Conservation (phyloP, 2,329 filamentous ascomycete genomes). For the Cytospora schulzeri region DNA sequence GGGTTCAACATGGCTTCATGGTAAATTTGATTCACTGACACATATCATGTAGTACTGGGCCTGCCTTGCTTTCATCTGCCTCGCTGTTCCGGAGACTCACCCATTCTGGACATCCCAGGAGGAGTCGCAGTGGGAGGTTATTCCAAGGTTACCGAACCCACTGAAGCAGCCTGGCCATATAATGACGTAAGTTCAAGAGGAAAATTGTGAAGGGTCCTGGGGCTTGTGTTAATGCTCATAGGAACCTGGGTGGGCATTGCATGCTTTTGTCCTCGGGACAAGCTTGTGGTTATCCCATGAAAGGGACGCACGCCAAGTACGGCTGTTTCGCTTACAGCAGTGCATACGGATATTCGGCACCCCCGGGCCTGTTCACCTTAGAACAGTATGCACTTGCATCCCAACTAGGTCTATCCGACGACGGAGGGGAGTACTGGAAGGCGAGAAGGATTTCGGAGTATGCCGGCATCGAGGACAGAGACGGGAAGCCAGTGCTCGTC, state of each 20-base stretch:
- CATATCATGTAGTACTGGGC: conserved; percentile 67
- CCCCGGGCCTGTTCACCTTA: conserved; percentile 73
- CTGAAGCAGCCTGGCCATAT: conserved; percentile 74
- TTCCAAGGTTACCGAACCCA: conserved; percentile 59
- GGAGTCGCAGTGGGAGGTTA: conserved; percentile 56
- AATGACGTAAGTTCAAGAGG: conserved; percentile 46
- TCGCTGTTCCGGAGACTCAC: conserved; percentile 69
- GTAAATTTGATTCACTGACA: neutral
- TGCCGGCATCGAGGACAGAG: conserved; percentile 59
- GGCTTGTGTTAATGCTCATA: conserved; percentile 30
- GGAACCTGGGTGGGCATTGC: conserved; percentile 71
- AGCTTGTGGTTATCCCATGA: conserved; percentile 80
- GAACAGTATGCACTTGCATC: conserved; percentile 78
- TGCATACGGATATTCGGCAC: conserved; percentile 75
- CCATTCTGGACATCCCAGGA: conserved; percentile 75
- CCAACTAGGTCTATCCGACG: conserved; percentile 75
- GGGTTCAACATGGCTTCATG: conserved; percentile 31
- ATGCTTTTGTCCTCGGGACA: conserved; percentile 77
- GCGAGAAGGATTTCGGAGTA: conserved; percentile 69
- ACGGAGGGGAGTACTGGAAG: conserved; percentile 79
- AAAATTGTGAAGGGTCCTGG: neutral
- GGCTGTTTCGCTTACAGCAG: conserved; percentile 78
- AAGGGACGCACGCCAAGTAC: conserved; percentile 80
- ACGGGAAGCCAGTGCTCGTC: conserved; percentile 60
- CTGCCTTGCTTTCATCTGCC: conserved; percentile 74